A percentile compares a stretch with the other conserved stretches of the same genome.
These are phyloP conservation scores for Colletotrichum simmondsii DNA, from an alignment of 2,329 filamentous ascomycete genomes.

Conservation along the genomic window DNA sequence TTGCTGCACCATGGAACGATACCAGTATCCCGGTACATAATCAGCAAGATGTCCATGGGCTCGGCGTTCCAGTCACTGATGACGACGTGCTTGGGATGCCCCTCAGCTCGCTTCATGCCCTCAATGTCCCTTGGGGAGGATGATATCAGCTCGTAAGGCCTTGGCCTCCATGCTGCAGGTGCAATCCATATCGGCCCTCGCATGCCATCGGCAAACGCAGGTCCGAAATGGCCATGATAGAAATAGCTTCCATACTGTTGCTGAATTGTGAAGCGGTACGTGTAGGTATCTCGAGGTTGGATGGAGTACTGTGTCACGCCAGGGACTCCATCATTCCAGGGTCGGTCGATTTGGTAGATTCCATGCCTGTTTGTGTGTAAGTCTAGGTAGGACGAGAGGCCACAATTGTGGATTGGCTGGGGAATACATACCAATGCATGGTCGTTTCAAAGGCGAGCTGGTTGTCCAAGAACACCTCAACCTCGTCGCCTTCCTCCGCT, in stretches of 20 bases:
- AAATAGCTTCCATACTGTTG: constrained; percentile 28
- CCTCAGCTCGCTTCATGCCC: constrained; percentile 23
- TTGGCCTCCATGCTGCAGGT: constrained; percentile 22
- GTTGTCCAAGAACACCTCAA: constrained; percentile 28
- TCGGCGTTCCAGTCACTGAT: constrained; percentile 32
- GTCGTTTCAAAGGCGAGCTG: constrained; percentile 28
- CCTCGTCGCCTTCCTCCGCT: constrained; percentile 28
- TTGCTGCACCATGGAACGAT: constrained; percentile 27
- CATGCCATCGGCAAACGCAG: constrained; percentile 30
- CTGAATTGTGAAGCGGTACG: constrained; percentile 22
- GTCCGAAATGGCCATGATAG: constrained; percentile 22
- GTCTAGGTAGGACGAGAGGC: neutral
- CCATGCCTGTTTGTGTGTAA: constrained; percentile 5
- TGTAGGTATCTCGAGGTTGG: constrained; percentile 26
- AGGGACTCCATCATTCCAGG: constrained; percentile 28
- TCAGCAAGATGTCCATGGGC: constrained; percentile 21
- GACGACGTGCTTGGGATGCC: constrained; percentile 14
- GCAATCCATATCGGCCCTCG: constrained; percentile 30
- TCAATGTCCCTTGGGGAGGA: constrained; percentile 8
- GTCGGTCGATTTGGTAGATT: constrained; percentile 26
- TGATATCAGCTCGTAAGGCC: constrained; percentile 23
- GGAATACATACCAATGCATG: constrained; percentile 21
- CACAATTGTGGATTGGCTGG: neutral
- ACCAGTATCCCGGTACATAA: constrained; percentile 27
- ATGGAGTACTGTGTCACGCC: constrained; percentile 29